Conservation (phyloP, 192 early-diverging fungal species). For the Helicostylum pulchrum region DNA sequence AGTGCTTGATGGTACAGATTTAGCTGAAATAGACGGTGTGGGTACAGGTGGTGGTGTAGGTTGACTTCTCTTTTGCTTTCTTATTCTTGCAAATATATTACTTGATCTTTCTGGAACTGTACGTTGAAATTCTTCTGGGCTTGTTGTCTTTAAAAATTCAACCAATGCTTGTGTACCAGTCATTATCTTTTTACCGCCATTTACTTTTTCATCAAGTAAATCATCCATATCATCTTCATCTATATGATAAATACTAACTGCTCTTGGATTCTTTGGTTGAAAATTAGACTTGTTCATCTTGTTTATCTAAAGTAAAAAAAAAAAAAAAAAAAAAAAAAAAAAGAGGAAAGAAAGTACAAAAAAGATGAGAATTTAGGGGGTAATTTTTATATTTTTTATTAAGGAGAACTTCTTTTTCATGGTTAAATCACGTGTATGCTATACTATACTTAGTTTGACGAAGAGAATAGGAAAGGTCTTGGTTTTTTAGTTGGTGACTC, state of each 20-base stretch:
- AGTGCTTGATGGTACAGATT: conserved; percentile 8
- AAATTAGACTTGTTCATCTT: conserved; percentile 6
- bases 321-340: not conserved
- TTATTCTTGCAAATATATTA: conserved; percentile 28
- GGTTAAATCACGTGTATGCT: too few relatives aligned
- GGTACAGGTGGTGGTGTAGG: not conserved
- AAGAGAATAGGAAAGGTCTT: too few relatives aligned
- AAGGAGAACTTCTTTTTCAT: too few relatives aligned
- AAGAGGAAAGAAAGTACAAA: not conserved
- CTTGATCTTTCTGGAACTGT: conserved; percentile 11
- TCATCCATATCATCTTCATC: conserved; percentile 13
- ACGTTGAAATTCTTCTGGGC: conserved; percentile 35
- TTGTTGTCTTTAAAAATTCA: conserved; percentile 34
- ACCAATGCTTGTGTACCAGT: conserved; percentile 36
- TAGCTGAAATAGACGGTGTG: not conserved
- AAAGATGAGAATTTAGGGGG: not conserved
- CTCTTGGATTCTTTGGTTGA: conserved; percentile 17
- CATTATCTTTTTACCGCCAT: conserved; percentile 9
- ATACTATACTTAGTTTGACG: too few relatives aligned
- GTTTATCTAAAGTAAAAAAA: not conserved
- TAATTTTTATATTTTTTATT: too few relatives aligned
- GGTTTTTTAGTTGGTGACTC: too few relatives aligned
- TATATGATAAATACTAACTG: conserved; percentile 13
- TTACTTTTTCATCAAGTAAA: conserved; percentile 9
- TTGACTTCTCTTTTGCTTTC: conserved; percentile 21